Percentiles rank a stretch among this genome's conserved stretches.
phyloP scores from a whole-genome alignment of 2,329 filamentous ascomycete species.

The Mycosphaerella arachidis region DNA sequence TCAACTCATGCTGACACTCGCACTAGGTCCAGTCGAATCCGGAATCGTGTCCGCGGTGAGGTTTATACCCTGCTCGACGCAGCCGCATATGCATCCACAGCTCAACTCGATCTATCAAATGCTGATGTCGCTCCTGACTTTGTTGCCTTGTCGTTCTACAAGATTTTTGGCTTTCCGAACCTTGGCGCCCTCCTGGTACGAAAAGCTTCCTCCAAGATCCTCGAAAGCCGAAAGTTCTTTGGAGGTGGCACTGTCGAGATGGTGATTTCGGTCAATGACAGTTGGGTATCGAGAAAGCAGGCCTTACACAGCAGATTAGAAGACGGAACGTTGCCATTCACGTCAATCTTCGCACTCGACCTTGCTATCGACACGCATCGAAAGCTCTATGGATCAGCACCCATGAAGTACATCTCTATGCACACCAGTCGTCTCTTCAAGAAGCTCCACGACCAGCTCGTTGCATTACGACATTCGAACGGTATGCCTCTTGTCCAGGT shows the following conservation, averaged over 20 bases:
- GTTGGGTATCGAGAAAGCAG: conserved; percentile 75
- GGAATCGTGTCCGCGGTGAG: conserved; percentile 28
- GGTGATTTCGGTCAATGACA: conserved; percentile 66
- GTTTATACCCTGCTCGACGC: conserved; percentile 73
- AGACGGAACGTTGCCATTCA: conserved; percentile 84
- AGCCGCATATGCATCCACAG: conserved; percentile 72
- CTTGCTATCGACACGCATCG: conserved; percentile 66
- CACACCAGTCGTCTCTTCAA: conserved; percentile 65
- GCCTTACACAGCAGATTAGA: conserved; percentile 76
- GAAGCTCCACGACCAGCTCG: conserved; percentile 56
- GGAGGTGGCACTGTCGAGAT: conserved; percentile 90
- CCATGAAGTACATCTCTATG: conserved; percentile 61
- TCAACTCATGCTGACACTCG: neutral
- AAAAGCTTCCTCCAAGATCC: conserved; percentile 61
- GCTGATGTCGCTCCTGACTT: conserved; percentile 78
- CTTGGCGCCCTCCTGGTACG: conserved; percentile 77
- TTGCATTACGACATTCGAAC: conserved; percentile 63
- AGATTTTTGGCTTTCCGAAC: conserved; percentile 92
- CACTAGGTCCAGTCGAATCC: conserved; percentile 37
- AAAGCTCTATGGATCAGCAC: conserved; percentile 59
- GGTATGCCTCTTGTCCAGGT: conserved; percentile 60
- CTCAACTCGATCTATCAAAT: conserved; percentile 66
- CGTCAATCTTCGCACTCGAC: conserved; percentile 78
- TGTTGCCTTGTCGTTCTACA: conserved; percentile 81
- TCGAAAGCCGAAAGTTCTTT: conserved; percentile 68